Percentiles rank a stretch among this genome's conserved stretches.
Evolutionary conservation across 805 yeast species (phyloP).

Genomic region (Lipomyces yamanashiensis): DNA sequence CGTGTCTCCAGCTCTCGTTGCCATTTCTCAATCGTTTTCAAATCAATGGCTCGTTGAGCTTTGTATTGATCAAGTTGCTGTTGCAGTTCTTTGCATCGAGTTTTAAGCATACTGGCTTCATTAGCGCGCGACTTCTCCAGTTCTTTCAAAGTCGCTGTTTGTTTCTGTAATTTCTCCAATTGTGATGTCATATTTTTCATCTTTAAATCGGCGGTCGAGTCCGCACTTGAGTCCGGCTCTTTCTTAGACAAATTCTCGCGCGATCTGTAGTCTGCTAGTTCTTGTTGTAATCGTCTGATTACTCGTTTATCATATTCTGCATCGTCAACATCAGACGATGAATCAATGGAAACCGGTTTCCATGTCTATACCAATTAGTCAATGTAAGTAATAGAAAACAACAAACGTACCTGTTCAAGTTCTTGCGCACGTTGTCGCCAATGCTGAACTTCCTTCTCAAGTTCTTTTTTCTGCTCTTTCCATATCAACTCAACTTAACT

Average conservation of each 20-base stretch:
- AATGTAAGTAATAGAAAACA: neutral
- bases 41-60: slow-evolving; percentile 9
- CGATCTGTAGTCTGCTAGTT: slow-evolving; percentile 3
- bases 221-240: neutral
- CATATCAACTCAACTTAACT: slow-evolving; percentile 23
- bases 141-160: neutral
- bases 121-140: neutral
- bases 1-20: slow-evolving; percentile 2
- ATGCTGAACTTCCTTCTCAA: slow-evolving; percentile 27
- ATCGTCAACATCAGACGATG: slow-evolving; percentile 7
- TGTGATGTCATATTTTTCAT: neutral
- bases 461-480: slow-evolving; percentile 27
- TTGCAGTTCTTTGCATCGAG: neutral
- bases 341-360: slow-evolving; percentile 2
- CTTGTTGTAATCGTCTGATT: slow-evolving; percentile 5
- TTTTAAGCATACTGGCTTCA: too few species aligned
- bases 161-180: neutral
- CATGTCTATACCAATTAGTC: neutral
- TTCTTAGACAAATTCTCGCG: neutral
- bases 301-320: slow-evolving; percentile 5
- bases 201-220: neutral
- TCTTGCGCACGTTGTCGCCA: slow-evolving; percentile 19
- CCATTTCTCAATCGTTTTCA: slow-evolving; percentile 10
- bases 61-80: neutral
- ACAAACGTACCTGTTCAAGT: slow-evolving; percentile 3